Conservation (phyloP, 352 stramenopile species). For the Phytophthora vignae region DNA sequence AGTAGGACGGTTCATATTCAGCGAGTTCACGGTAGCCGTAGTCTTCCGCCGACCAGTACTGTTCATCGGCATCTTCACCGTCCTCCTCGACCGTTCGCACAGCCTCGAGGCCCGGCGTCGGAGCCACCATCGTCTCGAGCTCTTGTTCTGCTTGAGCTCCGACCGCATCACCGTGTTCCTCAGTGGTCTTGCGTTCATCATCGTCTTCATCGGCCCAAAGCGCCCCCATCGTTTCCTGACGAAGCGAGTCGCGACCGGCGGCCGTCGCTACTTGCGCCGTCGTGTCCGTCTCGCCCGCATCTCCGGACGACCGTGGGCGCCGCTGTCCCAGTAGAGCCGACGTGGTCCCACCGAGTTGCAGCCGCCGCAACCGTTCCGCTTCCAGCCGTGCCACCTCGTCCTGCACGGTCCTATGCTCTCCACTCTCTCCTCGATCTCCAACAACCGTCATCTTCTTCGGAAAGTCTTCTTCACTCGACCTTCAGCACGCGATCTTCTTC, state of each 20-base stretch:
- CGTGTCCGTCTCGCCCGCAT: background rate
- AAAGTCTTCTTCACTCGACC: background rate
- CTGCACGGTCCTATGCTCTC: background rate
- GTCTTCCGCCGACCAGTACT: too few species aligned
- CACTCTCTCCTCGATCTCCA: background rate
- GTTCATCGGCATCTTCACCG: too few species aligned
- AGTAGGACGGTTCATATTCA: too few species aligned
- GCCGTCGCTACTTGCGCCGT: background rate
- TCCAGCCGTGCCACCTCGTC: background rate
- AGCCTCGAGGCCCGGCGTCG: too few species aligned
- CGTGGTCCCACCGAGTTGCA: background rate
- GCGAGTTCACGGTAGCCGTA: too few species aligned
- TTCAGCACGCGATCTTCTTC: background rate
- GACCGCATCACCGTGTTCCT: background rate
- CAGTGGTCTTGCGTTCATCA: background rate
- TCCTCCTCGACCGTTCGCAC: too few species aligned
- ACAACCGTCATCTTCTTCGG: background rate
- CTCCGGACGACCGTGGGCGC: too few species aligned
- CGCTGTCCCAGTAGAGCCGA: background rate
- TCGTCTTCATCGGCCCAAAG: background rate
- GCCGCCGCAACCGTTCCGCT: background rate
- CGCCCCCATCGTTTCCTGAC: too few species aligned
- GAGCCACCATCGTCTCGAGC: too few species aligned
- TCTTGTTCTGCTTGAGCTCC: background rate
- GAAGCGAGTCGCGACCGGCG: background rate